phyloP scores from a whole-genome alignment of 192 early-diverging fungal genomes.

The Coemansia sp. region DNA sequence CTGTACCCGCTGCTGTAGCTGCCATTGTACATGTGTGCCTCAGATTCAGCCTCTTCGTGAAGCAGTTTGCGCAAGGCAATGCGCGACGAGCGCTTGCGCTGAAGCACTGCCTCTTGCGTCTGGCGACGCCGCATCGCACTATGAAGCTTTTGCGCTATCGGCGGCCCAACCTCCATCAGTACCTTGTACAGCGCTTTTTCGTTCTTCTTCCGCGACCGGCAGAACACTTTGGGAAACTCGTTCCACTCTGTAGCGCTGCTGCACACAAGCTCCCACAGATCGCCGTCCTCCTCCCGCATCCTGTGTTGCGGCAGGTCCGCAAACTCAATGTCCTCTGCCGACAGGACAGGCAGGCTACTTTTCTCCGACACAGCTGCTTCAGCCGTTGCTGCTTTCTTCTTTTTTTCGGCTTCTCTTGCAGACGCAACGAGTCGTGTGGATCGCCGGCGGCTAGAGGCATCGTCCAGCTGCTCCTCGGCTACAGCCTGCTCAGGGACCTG shows the following conservation, averaged over 20 bases:
- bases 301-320: slow-evolving; percentile 25
- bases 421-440: slow-evolving; percentile 12
- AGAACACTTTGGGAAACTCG: slow-evolving; percentile 3
- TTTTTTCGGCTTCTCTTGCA: slow-evolving; percentile 1
- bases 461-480: background rate
- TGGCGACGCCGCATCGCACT: slow-evolving; percentile 5
- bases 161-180: background rate
- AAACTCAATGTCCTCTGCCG: slow-evolving; percentile 11
- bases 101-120: slow-evolving; percentile 7
- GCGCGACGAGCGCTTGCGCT: slow-evolving; percentile 23
- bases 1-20: slow-evolving; percentile 10
- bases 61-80: slow-evolving; percentile 11
- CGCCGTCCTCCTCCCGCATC: slow-evolving; percentile 33
- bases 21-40: background rate
- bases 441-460: slow-evolving; percentile 11
- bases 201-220: slow-evolving; percentile 12
- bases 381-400: slow-evolving; percentile 1
- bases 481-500: background rate
- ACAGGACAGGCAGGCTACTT: background rate
- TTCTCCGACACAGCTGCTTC: background rate
- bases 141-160: slow-evolving; percentile 2
- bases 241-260: slow-evolving; percentile 19
- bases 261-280: slow-evolving; percentile 42
- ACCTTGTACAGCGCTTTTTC: slow-evolving; percentile 8
- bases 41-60: slow-evolving; percentile 2